phyloP scores from a whole-genome alignment of 208 protist genomes.

The Acanthamoeba triangularis region DNA sequence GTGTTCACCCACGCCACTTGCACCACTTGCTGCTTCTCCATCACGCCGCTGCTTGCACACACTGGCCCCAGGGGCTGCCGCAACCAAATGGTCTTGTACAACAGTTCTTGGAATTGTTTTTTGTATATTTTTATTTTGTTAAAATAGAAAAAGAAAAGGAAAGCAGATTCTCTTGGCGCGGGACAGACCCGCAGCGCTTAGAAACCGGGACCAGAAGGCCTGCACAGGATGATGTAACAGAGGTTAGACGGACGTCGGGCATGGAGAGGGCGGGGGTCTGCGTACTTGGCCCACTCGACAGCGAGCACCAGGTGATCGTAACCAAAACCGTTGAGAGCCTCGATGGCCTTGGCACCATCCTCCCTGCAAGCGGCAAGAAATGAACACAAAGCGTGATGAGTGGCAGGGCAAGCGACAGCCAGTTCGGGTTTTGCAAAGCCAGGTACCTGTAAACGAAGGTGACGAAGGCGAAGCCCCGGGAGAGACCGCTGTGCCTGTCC shows the following conservation, averaged over 20 bases:
- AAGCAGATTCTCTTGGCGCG: too few species aligned
- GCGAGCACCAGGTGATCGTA: constrained; percentile 88
- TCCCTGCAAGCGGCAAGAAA: constrained; percentile 7
- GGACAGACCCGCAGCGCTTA: neutral
- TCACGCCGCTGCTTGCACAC: too few species aligned
- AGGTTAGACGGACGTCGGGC: too few species aligned
- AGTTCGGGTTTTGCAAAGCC: neutral
- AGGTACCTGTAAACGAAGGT: constrained; percentile 82
- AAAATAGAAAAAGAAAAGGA: too few species aligned
- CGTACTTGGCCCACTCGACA: constrained; percentile 85
- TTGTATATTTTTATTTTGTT: too few species aligned
- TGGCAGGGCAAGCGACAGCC: neutral
- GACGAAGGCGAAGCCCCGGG: constrained; percentile 88
- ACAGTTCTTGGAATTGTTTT: too few species aligned
- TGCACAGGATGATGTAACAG: too few species aligned
- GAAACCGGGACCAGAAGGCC: neutral
- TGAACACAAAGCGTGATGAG: neutral
- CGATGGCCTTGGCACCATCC: constrained; percentile 80
- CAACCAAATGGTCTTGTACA: too few species aligned
- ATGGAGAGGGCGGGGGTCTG: too few species aligned
- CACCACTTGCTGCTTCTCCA: neutral
- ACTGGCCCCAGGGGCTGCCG: too few species aligned
- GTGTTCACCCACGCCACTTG: neutral
- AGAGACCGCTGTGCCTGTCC: constrained; percentile 80
- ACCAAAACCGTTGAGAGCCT: constrained; percentile 84